Evolutionary conservation across 2,329 filamentous ascomycete species (phyloP).

Genomic region (Nemania serpens): DNA sequence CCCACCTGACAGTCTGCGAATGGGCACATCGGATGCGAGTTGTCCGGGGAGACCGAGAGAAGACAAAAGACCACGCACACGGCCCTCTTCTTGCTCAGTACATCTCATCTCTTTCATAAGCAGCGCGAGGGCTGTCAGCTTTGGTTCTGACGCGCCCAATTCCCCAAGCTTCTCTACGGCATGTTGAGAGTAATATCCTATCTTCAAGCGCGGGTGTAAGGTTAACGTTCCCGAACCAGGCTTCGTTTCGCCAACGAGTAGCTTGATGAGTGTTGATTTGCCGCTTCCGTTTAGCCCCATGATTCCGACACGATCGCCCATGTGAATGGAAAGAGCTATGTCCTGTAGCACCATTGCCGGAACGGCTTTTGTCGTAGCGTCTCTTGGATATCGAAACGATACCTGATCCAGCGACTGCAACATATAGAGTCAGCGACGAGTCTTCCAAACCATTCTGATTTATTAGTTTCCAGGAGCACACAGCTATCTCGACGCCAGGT

Average conservation of each 20-base stretch:
- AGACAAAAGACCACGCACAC: constrained; percentile 67
- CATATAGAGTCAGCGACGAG: background rate
- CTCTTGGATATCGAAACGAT: constrained; percentile 63
- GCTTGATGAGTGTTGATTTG: constrained; percentile 76
- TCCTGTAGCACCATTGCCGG: constrained; percentile 60
- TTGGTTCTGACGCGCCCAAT: constrained; percentile 53
- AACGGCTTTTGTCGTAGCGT: constrained; percentile 38
- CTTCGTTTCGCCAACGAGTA: constrained; percentile 65
- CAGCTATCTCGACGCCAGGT: background rate
- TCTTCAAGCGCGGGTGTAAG: constrained; percentile 68
- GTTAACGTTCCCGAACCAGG: constrained; percentile 66
- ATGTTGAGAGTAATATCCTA: constrained; percentile 82
- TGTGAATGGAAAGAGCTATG: constrained; percentile 70
- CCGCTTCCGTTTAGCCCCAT: constrained; percentile 81
- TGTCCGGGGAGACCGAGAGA: constrained; percentile 73
- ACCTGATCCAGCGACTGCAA: constrained; percentile 66
- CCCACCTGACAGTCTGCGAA: constrained; percentile 76
- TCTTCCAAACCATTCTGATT: background rate
- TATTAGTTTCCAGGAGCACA: background rate
- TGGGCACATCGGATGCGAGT: constrained; percentile 72
- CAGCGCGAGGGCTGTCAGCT: constrained; percentile 68
- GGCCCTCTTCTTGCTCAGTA: constrained; percentile 64
- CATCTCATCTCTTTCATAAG: constrained; percentile 58
- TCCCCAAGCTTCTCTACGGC: constrained; percentile 71
- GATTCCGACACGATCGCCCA: constrained; percentile 75